Evolutionary conservation across 108 stramenopile genomes (phyloP), one percentile per base, ranked within the genome.

Genomic region (Epithemia pelagica): DNA sequence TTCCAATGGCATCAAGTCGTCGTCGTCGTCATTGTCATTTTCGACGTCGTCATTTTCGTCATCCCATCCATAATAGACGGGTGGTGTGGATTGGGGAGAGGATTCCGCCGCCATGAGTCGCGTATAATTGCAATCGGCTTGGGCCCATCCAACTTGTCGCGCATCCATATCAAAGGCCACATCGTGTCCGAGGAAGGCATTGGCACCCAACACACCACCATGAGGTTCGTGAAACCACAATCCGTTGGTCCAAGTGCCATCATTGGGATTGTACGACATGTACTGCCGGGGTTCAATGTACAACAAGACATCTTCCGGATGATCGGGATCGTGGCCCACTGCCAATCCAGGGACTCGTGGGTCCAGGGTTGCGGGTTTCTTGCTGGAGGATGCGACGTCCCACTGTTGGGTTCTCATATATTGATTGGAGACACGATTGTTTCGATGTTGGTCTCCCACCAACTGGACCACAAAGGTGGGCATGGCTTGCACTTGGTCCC

Each of bases 151-250:
- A 27, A 73, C 54, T 52, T 56, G 59, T 25, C 54, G 24, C 25
- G 54, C 62, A 24, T 73, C 60, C 0, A 70, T 59, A 68, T 96
- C 93, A 76, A 97, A 97, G 0, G 94, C 63, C 7, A 95, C 79
- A 67, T 96, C 87, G 76, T 96, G 94, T 52, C 89, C 91, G 79
- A 81, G 80, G 78, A 97, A 90, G 58, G 92, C 82, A 67, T 96
- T 97, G 30, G 93, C 90, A n/a, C 97, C 97, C 29, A 83, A 37
- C 2, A 79, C 72, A 22, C 70, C 56, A 62, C 67, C 67, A 18
- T 51, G 22, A 20, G 56, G 30, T 54, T 95, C 87, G 1, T 76
- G 77, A 28, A 89, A 59, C 67, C 85, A 90, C 32, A 95, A 73
- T 22, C 86, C 65, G 3, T 72, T 54, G 18, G 65, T 73, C 67